Percentiles rank a stretch among this genome's conserved stretches.
phyloP scores from a whole-genome alignment of 371 early-diverging fungal species.

The Rhizopus sp. region DNA sequence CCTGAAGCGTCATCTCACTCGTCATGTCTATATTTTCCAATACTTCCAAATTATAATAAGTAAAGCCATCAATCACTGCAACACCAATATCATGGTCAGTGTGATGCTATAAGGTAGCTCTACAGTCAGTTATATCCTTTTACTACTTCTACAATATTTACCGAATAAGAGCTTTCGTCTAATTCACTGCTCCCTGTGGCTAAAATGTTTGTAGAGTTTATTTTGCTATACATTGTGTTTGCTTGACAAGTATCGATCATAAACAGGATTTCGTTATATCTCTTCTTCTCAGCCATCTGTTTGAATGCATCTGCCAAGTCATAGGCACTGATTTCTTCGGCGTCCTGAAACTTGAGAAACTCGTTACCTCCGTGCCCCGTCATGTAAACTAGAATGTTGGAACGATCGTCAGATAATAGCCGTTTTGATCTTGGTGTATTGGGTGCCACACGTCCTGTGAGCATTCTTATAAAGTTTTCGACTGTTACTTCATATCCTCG shows the following conservation, averaged over 20 bases:
- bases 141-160: conserved; percentile 22
- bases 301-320: conserved; percentile 95
- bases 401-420: conserved; percentile 90
- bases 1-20: conserved; percentile 72
- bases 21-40: conserved; percentile 83
- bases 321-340: conserved; percentile 91
- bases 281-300: conserved; percentile 94
- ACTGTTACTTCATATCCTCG: conserved; percentile 98
- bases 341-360: conserved; percentile 97
- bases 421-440: conserved; percentile 90
- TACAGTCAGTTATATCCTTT: not conserved
- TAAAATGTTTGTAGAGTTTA: conserved; percentile 90
- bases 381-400: conserved; percentile 94
- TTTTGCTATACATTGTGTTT: conserved; percentile 89
- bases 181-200: conserved; percentile 86
- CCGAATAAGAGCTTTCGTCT: conserved; percentile 94
- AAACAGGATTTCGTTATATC: conserved; percentile 95
- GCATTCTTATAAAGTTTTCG: conserved; percentile 93
- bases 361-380: conserved; percentile 98
- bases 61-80: conserved; percentile 95
- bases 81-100: conserved; percentile 91
- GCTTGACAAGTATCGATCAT: conserved; percentile 98
- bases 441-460: conserved; percentile 82
- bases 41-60: conserved; percentile 89
- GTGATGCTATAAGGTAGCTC: conserved; percentile 65